Evolutionary conservation across 2,329 filamentous ascomycete genomes (phyloP), one percentile per base, ranked within the genome.

Genomic region (Diaporthe sp.): DNA sequence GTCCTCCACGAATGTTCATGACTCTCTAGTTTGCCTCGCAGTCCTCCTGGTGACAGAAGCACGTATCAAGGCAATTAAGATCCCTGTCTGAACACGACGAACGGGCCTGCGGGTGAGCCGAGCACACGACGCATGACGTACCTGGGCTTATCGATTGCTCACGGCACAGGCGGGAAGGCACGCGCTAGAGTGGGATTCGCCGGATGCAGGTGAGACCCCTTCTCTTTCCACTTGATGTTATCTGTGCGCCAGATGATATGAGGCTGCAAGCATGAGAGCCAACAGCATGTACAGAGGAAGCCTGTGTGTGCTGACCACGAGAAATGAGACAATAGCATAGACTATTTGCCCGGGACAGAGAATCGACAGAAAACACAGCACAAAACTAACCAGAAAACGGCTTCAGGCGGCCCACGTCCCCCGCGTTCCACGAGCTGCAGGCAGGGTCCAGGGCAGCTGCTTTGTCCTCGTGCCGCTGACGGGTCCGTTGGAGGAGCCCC

Each of bases 391-490:
- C 42, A 42, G 49, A 68, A 55, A 42, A 55, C 65, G 65, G 65
- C 65, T 55, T 53, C 6, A 55, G 65, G 31, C 65, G 65, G 65
- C 65, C 65, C 65, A 70, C n/a, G 34, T 19, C n/a, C 65, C 65
- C 65, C 46, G 49, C 65, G 49, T 42, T 22, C 31, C 65, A 70
- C 65, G 49, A 70, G 49, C 65, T 70, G 65, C 49, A 42, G 65
- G 65, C 73, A 75, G 68, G 73, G 73, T 75, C 73, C 68, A 65
- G 68, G 73, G 73, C 68, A 67, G 68, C 68, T 75, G 74, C 34
- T 51, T 37, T 70, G 75, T 57, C 55, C 75, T 71, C 71, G 75
- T 76, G 75, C 71, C 37, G 49, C 28, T 51, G 44, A 71, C 53
- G 60, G 42, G 74, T 58, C 60, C 37, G 49, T 60, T 60, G 60